Evolutionary conservation across 441 rosid genomes (phyloP).

Genomic region (Hypseocharis bilobata): DNA sequence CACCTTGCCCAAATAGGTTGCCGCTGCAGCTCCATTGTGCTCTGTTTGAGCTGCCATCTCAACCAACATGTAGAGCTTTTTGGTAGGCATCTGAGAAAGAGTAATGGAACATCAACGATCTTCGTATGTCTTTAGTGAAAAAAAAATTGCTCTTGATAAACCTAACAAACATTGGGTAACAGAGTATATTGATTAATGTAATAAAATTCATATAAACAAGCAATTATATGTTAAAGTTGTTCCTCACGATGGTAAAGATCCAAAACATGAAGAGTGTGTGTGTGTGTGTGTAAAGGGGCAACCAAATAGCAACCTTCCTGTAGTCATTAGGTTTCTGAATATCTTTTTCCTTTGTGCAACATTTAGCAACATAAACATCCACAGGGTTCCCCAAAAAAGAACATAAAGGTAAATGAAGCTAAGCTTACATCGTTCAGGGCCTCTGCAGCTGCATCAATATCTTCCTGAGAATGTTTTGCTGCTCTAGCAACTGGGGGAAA

Average conservation of each 20-base stretch:
- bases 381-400: neutral
- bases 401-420: neutral
- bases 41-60: slow-evolving; percentile 94
- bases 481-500: slow-evolving; percentile 47
- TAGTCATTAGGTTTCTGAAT: no score
- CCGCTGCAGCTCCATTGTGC: slow-evolving; percentile 59
- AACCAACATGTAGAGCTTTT: slow-evolving; percentile 69
- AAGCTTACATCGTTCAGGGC: slow-evolving; percentile 69
- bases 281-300: no score
- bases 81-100: slow-evolving; percentile 64
- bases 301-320: no score
- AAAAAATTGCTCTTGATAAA: neutral
- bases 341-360: no score
- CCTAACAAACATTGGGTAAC: neutral
- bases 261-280: no score
- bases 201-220: no score
- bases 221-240: no score
- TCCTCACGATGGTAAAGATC: no score
- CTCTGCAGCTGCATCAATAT: slow-evolving; percentile 59
- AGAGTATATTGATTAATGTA: no score
- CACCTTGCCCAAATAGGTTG: slow-evolving; percentile 47
- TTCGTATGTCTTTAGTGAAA: no score
- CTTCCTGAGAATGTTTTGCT: slow-evolving; percentile 63
- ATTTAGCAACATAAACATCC: neutral
- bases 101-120: neutral